Base-by-base conservation (phyloP, 2,329 filamentous ascomycete genomes). In the Xylaria sp. region DNA sequence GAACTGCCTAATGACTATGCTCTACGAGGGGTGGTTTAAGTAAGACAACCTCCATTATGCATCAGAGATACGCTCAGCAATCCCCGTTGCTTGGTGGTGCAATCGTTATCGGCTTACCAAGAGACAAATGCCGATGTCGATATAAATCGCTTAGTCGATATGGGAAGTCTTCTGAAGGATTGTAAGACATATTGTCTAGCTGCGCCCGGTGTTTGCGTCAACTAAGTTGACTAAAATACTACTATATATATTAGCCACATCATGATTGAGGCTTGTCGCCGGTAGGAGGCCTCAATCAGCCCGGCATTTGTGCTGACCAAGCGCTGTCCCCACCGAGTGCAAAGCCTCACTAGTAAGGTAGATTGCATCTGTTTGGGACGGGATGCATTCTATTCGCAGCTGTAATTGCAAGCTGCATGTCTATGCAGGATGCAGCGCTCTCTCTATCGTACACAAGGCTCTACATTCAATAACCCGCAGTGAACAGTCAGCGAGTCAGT, bases 151-250 rank as follows among this genome's bases (percentile, higher is more conserved):
- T 16, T 4, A 51, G 25, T 12, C 25, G 32, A 10, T 18, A 59
- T 8, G 54, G 37, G 42, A 59, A 50, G 57, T 23, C 18, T 5
- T 9, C 48, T 53, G 65, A 10, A 37, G 44, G 3, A 5, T 21
- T 37, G 16, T 35, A 25, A 60, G 35, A 35, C 65, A 4, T 12
- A 16, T 29, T 12, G n/a, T 29, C 16, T 3, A 23, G 40, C 60
- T 69, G 63, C 69, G 60, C 60, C 60, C 25, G 29, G 35, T 58
- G 69, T 54, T 64, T 69, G 66, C 64, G 63, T 65, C 63, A 69
- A 61, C 37, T 42, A 6, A 27, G 2, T 44, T 53, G 37, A 16
- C 13, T 5, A 21, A 6, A 2, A 44, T 27, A 13, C 23, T 44
- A 37, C 3, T 3, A n/a, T 37, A 44, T 23, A 48, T 59, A 32